Evolutionary conservation across 2,329 filamentous ascomycete genomes (phyloP), one percentile per base, ranked within the genome.

Genomic region (Sporothrix variecibatus): DNA sequence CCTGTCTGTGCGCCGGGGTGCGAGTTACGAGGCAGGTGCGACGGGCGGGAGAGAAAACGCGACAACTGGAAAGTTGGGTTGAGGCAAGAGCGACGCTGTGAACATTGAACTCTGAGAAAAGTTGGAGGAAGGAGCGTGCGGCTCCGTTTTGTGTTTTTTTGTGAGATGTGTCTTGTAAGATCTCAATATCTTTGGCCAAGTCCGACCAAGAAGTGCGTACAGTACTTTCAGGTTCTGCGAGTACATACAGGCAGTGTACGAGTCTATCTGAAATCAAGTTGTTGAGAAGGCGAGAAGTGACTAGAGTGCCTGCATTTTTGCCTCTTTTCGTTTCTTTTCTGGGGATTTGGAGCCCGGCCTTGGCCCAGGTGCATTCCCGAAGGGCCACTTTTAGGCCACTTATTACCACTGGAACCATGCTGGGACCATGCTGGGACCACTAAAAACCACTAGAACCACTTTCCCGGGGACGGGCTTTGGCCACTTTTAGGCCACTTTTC

Each of bases 401-500:
- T 67, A 46, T 64, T 20, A 62, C 31, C 34, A 34, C 60, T 26
- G 34, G 8, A n/a, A 4, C 43, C 34, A 9, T 7, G 34, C 60
- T 40, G 38, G 34, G 9, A 20, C 43, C 43, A 20, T 15, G 12
- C 17, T 53, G 49, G 26, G 56, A 7, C 12, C 40, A 15, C 40
- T 12, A 43, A 43, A 49, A 49, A 49, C 43, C 43, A 49, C 40
- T 26, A 43, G 20, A 49, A 49, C 43, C 43, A 49, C 40, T 26
- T 38, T 65, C 23, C 62, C 9, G 31, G 60, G 28, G n/a, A 51
- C 51, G 23, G 60, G 31, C 17, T 53, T 53, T 31, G 58, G 31
- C 58, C 31, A 64, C 58, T 64, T 68, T 68, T 68, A n/a, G 40
- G 40, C 38, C 62, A 67, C 62, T 67, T 67, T 43, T 40, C 34